phyloP scores from a whole-genome alignment of 2,329 filamentous ascomycete species.

The Trichoderma sp. region DNA sequence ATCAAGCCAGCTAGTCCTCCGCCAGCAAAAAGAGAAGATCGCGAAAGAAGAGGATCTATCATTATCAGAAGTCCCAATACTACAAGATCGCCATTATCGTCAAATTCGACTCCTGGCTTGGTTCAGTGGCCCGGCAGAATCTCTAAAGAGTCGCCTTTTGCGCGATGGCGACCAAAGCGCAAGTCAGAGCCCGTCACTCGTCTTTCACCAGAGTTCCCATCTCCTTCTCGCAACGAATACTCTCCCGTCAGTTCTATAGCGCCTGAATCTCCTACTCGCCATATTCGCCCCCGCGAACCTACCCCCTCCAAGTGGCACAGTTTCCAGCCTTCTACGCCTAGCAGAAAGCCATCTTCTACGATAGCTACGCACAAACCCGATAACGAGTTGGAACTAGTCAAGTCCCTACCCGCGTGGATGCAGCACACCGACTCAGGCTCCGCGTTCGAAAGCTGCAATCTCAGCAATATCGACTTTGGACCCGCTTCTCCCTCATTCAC shows the following conservation, averaged over 20 bases:
- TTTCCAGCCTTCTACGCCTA: conserved; percentile 30
- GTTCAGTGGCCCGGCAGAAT: background rate
- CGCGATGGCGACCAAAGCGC: conserved; percentile 32
- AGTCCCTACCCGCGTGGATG: conserved; percentile 20
- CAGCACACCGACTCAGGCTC: conserved; percentile 18
- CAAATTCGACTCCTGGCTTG: conserved; percentile 21
- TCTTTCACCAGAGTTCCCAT: background rate
- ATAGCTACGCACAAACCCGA: conserved; percentile 28
- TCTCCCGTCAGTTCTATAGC: background rate
- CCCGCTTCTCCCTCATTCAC: conserved; percentile 36
- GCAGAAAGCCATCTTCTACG: conserved; percentile 25
- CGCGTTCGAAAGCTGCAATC: conserved; percentile 2
- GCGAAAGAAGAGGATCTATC: background rate
- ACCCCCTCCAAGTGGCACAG: conserved; percentile 38
- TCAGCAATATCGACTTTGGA: conserved; percentile 37
- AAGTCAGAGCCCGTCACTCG: conserved; percentile 23
- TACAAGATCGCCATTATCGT: conserved; percentile 14
- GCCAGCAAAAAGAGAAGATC: conserved; percentile 33
- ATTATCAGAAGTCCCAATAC: conserved; percentile 18
- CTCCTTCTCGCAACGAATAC: conserved; percentile 1
- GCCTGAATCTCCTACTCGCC: conserved; percentile 33
- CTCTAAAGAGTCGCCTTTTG: conserved; percentile 31
- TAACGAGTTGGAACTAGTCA: conserved; percentile 14
- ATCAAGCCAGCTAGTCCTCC: conserved; percentile 39
- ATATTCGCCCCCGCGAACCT: conserved; percentile 37